These are phyloP conservation scores for Coemansia sp. DNA, from an alignment of 192 early-diverging fungal species.

Conservation along the genomic window DNA sequence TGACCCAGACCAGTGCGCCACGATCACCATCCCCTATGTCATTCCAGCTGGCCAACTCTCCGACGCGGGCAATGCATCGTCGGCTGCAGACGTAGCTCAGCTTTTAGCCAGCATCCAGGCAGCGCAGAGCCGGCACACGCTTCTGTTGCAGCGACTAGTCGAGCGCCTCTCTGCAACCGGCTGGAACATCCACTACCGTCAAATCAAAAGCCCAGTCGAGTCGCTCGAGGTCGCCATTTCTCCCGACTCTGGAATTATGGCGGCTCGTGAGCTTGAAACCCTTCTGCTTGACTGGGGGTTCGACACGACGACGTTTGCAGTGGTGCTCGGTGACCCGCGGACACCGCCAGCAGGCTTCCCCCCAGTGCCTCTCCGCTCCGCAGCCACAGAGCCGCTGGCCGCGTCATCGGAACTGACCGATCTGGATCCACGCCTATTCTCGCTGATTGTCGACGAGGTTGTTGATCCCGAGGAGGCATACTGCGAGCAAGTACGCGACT, in stretches of 20 bases:
- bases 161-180: conserved; percentile 29
- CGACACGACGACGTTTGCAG: conserved; percentile 24
- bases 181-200: conserved; percentile 29
- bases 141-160: conserved; percentile 24
- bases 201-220: conserved; percentile 2
- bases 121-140: conserved; percentile 16
- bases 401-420: conserved; percentile 9
- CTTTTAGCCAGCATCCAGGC: conserved; percentile 13
- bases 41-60: conserved; percentile 2
- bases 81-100: conserved; percentile 15
- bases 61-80: not conserved
- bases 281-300: conserved; percentile 36
- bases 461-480: conserved; percentile 47
- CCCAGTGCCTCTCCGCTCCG: not conserved
- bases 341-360: not conserved
- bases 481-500: conserved; percentile 39
- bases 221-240: conserved; percentile 28
- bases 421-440: conserved; percentile 33
- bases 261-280: conserved; percentile 14
- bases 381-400: not conserved
- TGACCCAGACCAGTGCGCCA: conserved; percentile 22
- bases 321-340: conserved; percentile 12
- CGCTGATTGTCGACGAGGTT: conserved; percentile 40
- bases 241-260: conserved; percentile 23
- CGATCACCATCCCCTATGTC: conserved; percentile 23